Evolutionary conservation across 2,329 filamentous ascomycete genomes (phyloP).

Genomic region (Triangularia setosa): DNA sequence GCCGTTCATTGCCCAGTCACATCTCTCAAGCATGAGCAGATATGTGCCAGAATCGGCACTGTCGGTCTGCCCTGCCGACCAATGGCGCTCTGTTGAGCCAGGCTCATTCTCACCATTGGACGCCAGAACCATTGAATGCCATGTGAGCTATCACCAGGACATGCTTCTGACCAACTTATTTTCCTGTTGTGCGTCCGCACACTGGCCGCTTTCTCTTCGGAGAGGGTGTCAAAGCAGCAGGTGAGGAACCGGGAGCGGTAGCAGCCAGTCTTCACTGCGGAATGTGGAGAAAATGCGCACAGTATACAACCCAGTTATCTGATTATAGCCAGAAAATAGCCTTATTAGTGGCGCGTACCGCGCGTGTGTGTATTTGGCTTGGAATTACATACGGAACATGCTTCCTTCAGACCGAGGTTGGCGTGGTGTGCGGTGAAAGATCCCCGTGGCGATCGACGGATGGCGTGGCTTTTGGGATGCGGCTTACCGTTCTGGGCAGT

Average conservation of each 20-base stretch:
- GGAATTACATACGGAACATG: background rate
- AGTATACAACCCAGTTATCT: background rate
- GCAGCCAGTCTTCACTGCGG: background rate
- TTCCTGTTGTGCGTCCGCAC: slow-evolving; percentile 8
- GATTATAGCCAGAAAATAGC: background rate
- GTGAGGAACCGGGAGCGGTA: background rate
- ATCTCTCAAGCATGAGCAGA: background rate
- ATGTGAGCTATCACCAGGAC: slow-evolving; percentile 3
- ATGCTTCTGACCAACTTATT: background rate
- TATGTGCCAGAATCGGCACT: background rate
- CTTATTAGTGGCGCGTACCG: background rate
- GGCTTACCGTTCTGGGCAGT: slow-evolving; percentile 22
- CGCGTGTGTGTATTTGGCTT: background rate
- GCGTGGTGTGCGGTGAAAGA: slow-evolving; percentile 1
- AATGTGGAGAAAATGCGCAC: background rate
- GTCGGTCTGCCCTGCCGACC: background rate
- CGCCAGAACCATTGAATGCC: background rate
- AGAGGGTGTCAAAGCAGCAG: background rate
- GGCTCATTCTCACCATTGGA: background rate
- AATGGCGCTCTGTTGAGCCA: background rate
- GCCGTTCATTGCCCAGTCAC: slow-evolving; percentile 5
- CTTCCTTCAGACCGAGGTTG: slow-evolving; percentile 15
- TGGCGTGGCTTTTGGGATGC: slow-evolving; percentile 3
- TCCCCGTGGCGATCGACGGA: slow-evolving; percentile 18
- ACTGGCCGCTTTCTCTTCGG: background rate